These are phyloP conservation scores for Colletotrichum kahawae DNA, from an alignment of 2,329 filamentous ascomycete species.

Conservation along the genomic window DNA sequence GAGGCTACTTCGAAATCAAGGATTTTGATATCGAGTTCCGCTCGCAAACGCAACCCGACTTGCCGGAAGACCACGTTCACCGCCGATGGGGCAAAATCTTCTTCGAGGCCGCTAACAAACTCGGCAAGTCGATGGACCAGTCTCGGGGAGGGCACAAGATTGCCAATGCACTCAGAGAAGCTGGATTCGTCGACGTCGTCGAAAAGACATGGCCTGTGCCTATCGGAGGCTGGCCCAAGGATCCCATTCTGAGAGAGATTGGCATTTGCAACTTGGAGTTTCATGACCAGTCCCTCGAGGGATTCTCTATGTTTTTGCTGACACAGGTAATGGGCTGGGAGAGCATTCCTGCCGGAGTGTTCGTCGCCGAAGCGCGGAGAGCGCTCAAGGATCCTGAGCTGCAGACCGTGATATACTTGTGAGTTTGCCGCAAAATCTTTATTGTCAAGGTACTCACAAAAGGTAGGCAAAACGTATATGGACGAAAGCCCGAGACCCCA, in stretches of 20 bases:
- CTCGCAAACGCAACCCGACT: conserved; percentile 16
- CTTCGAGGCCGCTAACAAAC: conserved; percentile 27
- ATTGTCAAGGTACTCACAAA: neutral
- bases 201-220: conserved; percentile 23
- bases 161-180: conserved; percentile 15
- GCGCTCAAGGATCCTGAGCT: conserved; percentile 1
- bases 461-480: neutral
- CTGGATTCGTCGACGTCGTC: conserved; percentile 23
- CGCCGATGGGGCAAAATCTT: conserved; percentile 33
- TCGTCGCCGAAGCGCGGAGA: conserved; percentile 27
- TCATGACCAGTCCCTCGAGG: conserved; percentile 30
- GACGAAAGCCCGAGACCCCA: neutral
- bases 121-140: conserved; percentile 27
- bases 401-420: conserved; percentile 1
- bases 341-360: conserved; percentile 25
- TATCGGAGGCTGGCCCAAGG: conserved; percentile 27
- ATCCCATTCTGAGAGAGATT: conserved; percentile 25
- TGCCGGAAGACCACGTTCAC: conserved; percentile 30
- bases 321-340: conserved; percentile 33
- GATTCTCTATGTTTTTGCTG: conserved; percentile 32
- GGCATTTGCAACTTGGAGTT: conserved; percentile 27
- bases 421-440: neutral
- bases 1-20: conserved; percentile 43
- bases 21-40: conserved; percentile 26
- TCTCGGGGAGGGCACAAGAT: conserved; percentile 23